Percentiles rank a stretch among this genome's conserved stretches.
These are phyloP conservation scores for Lactarius indigo DNA, from an alignment of 768 basidiomycete species.

Conservation along the genomic window DNA sequence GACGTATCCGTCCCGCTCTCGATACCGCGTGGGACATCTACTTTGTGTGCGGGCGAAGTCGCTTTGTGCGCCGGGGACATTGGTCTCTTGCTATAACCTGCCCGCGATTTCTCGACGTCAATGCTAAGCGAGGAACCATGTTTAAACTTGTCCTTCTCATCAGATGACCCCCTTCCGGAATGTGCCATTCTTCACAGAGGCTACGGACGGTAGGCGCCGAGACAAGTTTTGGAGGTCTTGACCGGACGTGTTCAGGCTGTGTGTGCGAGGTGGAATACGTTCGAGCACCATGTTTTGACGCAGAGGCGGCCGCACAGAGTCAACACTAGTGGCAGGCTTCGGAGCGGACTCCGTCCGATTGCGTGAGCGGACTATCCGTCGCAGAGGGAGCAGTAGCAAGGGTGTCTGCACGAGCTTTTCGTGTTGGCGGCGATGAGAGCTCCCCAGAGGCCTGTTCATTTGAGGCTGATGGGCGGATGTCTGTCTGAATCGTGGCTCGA, in stretches of 20 bases:
- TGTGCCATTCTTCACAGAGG: slow-evolving; percentile 16
- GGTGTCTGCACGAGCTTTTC: slow-evolving; percentile 6
- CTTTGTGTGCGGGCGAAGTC: slow-evolving; percentile 56
- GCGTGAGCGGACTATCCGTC: not conserved
- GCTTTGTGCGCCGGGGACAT: slow-evolving; percentile 37
- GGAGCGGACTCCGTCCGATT: slow-evolving; percentile 11
- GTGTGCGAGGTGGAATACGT: slow-evolving; percentile 24
- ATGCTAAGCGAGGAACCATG: slow-evolving; percentile 30
- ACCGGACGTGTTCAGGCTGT: slow-evolving; percentile 15
- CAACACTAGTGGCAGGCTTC: slow-evolving; percentile 18
- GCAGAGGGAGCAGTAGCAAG: not conserved
- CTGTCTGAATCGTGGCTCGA: not conserved
- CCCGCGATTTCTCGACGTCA: slow-evolving; percentile 31
- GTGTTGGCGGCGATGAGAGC: slow-evolving; percentile 9
- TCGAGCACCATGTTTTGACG: slow-evolving; percentile 21
- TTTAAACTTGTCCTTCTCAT: slow-evolving; percentile 28
- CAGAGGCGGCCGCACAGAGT: slow-evolving; percentile 30
- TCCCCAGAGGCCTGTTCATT: slow-evolving; percentile 4
- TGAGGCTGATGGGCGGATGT: not conserved
- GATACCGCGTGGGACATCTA: slow-evolving; percentile 67
- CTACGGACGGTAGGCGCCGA: not conserved
- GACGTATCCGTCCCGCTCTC: slow-evolving; percentile 70
- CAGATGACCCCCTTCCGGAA: slow-evolving; percentile 29
- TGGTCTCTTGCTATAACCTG: slow-evolving; percentile 20
- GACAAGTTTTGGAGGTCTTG: slow-evolving; percentile 1